Percentiles rank a stretch among this genome's conserved stretches.
phyloP scores from a whole-genome alignment of 129 eudicot genomes.

The Escallonia herrerae region DNA sequence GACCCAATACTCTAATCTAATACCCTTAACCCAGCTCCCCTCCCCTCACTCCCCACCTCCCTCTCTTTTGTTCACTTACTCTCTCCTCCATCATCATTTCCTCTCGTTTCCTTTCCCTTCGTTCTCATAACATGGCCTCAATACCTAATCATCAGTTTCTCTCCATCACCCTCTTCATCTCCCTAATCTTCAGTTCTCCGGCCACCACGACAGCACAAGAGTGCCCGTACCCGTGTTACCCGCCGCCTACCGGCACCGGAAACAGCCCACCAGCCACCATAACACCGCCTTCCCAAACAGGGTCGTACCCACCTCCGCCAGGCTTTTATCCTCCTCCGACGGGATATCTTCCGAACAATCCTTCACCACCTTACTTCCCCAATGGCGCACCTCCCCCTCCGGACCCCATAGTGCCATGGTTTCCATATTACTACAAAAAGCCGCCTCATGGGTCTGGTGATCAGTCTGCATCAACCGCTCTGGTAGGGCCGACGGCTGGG shows the following conservation, averaged over 20 bases:
- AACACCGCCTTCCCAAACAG: slow-evolving; percentile 43
- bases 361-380: slow-evolving; percentile 34
- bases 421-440: slow-evolving; percentile 59
- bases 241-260: slow-evolving; percentile 47
- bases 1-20: too few relatives aligned
- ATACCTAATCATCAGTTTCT: slow-evolving; percentile 19
- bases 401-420: slow-evolving; percentile 59
- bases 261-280: slow-evolving; percentile 34
- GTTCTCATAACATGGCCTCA: slow-evolving; percentile 25
- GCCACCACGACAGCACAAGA: slow-evolving; percentile 38
- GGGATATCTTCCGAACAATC: slow-evolving; percentile 27
- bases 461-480: slow-evolving; percentile 32
- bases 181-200: slow-evolving; percentile 17
- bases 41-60: neutral
- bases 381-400: slow-evolving; percentile 53
- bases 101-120: neutral
- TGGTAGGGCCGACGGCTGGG: slow-evolving; percentile 26
- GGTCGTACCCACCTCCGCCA: slow-evolving; percentile 30
- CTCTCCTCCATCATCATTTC: neutral
- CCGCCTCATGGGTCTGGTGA: slow-evolving; percentile 44
- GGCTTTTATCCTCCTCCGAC: slow-evolving; percentile 27
- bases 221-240: slow-evolving; percentile 66
- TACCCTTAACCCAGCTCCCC: neutral
- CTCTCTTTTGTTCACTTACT: neutral
- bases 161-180: slow-evolving; percentile 21